phyloP scores from a whole-genome alignment of 441 rosid genomes.

The Pelargonium australe region DNA sequence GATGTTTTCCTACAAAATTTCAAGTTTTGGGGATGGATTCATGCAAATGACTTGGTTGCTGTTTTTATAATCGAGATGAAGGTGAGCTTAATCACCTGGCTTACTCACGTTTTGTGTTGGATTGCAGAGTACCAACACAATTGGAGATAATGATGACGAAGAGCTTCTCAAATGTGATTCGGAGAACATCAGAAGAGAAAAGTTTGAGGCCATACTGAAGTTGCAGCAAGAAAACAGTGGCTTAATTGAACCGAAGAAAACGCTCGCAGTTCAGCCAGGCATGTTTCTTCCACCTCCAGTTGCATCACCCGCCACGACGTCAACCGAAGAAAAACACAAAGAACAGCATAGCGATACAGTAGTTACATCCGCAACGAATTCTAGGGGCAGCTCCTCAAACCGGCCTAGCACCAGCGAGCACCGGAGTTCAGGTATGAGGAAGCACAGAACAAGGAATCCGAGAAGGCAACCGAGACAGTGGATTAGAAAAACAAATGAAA shows the following conservation, averaged over 20 bases:
- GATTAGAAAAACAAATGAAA: slow-evolving; percentile 32
- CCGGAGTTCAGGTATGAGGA: slow-evolving; percentile 25
- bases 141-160: slow-evolving; percentile 25
- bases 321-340: slow-evolving; percentile 26
- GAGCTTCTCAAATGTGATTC: slow-evolving; percentile 40
- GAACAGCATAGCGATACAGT: slow-evolving; percentile 26
- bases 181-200: slow-evolving; percentile 56
- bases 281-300: slow-evolving; percentile 57
- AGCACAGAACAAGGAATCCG: slow-evolving; percentile 22
- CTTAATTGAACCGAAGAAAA: slow-evolving; percentile 54
- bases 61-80: neutral
- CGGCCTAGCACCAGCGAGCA: slow-evolving; percentile 29
- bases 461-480: slow-evolving; percentile 35
- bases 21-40: too few relatives aligned
- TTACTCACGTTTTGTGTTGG: neutral
- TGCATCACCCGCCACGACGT: slow-evolving; percentile 18
- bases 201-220: slow-evolving; percentile 50
- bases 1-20: too few relatives aligned
- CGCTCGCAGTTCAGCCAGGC: slow-evolving; percentile 50
- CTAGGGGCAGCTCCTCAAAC: slow-evolving; percentile 29
- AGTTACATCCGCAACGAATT: slow-evolving; percentile 24
- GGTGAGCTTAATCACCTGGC: neutral
- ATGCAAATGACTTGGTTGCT: too few relatives aligned
- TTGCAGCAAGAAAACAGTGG: slow-evolving; percentile 59
- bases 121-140: slow-evolving; percentile 28